A percentile compares a stretch with the other conserved stretches of the same genome.
Evolutionary conservation across 2,329 filamentous ascomycete genomes (phyloP).

Genomic region (Penicillium hesseltinei): DNA sequence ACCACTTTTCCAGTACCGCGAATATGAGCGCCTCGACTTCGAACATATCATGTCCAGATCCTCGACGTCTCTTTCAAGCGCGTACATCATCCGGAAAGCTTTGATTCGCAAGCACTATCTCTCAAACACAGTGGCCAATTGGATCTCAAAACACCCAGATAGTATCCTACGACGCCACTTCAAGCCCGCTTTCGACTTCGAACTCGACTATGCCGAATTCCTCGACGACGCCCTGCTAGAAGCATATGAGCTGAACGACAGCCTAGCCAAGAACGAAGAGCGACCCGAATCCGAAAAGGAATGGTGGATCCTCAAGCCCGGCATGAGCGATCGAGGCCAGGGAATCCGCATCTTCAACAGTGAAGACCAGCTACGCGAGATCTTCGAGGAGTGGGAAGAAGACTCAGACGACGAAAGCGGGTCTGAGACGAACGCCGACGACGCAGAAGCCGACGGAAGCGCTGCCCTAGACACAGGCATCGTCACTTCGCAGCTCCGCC

Average conservation of each 20-base stretch:
- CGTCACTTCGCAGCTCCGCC: conserved; percentile 84
- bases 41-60: conserved; percentile 66
- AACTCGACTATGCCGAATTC: conserved; percentile 96
- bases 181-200: conserved; percentile 78
- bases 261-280: conserved; percentile 66
- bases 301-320: conserved; percentile 98
- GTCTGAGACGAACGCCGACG: conserved; percentile 43
- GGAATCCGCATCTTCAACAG: conserved; percentile 87
- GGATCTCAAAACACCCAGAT: conserved; percentile 77
- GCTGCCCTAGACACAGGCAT: conserved; percentile 54
- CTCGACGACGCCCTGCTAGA: conserved; percentile 90
- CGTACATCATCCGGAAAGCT: conserved; percentile 93
- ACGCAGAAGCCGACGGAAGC: conserved; percentile 18
- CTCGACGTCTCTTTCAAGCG: conserved; percentile 69
- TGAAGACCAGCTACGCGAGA: conserved; percentile 75
- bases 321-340: conserved; percentile 95
- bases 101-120: conserved; percentile 96
- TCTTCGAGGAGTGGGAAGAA: conserved; percentile 90
- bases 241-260: conserved; percentile 80
- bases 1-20: conserved; percentile 71
- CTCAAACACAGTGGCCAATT: conserved; percentile 76
- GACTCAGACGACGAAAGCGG: conserved; percentile 54
- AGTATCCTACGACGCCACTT: conserved; percentile 69
- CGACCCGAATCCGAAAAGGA: conserved; percentile 64
- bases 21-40: conserved; percentile 88